Evolutionary conservation across 352 stramenopile genomes (phyloP).

Genomic region (Phytopythium helicoides): DNA sequence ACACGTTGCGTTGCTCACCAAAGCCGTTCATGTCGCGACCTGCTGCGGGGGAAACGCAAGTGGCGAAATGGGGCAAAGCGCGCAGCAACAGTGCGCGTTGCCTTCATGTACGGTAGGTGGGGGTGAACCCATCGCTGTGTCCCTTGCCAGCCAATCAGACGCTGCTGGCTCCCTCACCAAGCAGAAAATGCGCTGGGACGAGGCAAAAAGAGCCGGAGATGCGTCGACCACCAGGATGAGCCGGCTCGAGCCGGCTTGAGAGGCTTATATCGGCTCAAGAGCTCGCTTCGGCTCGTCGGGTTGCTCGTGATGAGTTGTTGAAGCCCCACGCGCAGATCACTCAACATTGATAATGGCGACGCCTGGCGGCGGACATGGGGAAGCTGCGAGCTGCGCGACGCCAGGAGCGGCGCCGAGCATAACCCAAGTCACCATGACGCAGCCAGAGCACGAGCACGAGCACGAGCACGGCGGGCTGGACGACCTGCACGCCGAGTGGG

Average conservation of each 20-base stretch:
- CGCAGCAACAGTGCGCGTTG: too few species aligned
- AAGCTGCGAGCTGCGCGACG: too few species aligned
- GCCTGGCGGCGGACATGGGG: too few species aligned
- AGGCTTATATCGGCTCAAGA: too few species aligned
- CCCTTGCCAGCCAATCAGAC: too few species aligned
- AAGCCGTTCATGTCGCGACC: too few species aligned
- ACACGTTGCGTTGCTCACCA: too few species aligned
- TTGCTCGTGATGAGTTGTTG: constrained; percentile 4
- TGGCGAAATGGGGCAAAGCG: too few species aligned
- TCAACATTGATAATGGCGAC: constrained; percentile 7
- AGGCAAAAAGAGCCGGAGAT: constrained; percentile 5
- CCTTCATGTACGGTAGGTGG: too few species aligned
- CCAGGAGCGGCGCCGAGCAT: not conserved
- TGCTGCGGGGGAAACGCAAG: too few species aligned
- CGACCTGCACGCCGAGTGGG: constrained; percentile 59
- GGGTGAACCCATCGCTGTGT: too few species aligned
- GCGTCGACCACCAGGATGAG: constrained; percentile 1
- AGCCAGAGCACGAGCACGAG: constrained; percentile 7
- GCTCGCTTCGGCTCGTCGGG: constrained; percentile 3
- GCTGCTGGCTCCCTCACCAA: not conserved
- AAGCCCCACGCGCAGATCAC: constrained; percentile 3
- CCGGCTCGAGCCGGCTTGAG: not conserved
- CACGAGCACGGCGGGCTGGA: constrained; percentile 51
- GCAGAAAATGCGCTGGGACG: too few species aligned
- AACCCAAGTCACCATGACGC: not conserved